Base-by-base conservation (phyloP, 495 filamentous ascomycete genomes). In the Podospora bellae-mahoneyi region DNA sequence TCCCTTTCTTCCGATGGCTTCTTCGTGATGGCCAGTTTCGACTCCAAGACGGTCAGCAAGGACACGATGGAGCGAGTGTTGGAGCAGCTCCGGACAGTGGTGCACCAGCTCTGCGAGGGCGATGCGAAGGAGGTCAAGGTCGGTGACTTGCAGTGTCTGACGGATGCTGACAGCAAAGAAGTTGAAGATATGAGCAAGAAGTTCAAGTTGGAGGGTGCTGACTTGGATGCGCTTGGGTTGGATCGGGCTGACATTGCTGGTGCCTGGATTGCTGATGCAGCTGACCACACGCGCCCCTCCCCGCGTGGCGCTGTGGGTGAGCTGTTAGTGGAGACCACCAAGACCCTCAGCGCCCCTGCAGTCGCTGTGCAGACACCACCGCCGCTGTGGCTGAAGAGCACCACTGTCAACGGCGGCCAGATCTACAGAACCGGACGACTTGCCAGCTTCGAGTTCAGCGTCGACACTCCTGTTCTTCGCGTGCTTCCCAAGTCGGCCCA, bases 11-110 rank as follows among this genome's bases (percentile, higher is more conserved):
- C 83, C 20, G 77, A 79, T 23, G 86, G 87, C 0, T 86, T 89
- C 72, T 67, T 84, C 19, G 76, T 89, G 39, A 85, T 84, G 71
- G 87, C 88, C 1, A 89, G 85, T 70, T 91, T 89, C 66, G 88
- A 91, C 64, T 84, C 81, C 64, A 78, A 78, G 58, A 76, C 76
- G 3, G 76, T 80, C 6, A 67, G 71, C 9, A 78, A 71, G 39
- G 60, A 63, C 2, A 74, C 71, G 1, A 79, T 81, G 73, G 65
- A 76, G 62, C 71, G 71, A 23, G 77, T 76, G 53, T 65, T 81
- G 19, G 64, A 60, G 1, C 78, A 79, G 63, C 67, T 81, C 1
- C 72, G 65, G 6, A 54, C 20, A 3, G 73, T 79, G 13, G 75
- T 75, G 1, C 68, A 73, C 19, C 72, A 78, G 59, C 69, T 81